Evolutionary conservation across 2,329 filamentous ascomycete species (phyloP), one percentile per base, ranked within the genome.

Genomic region (Mollisiaceae sp.): DNA sequence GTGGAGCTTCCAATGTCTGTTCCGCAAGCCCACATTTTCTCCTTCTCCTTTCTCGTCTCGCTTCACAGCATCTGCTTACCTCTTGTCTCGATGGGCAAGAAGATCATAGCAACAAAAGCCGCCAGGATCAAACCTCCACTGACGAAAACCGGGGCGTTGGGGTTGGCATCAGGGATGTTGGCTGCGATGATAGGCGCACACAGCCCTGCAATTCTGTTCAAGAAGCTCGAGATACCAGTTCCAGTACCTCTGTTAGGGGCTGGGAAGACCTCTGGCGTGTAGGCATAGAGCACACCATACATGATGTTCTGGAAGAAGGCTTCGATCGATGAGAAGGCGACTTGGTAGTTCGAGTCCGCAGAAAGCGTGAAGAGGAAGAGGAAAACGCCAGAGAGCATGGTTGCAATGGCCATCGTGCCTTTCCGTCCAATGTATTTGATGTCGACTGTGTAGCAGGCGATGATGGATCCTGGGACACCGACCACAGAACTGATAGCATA

Each of bases 401-500:
- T 91, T 5, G 88, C 87, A 66, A 86, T 80, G 41, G 89, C 88
- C 71, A 93, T 88, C 5, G 90, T 92, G 64, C 89, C 89, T 68
- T 87, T 89, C 41, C 90, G 88, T n/a, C 90, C 90, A 0, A 89
- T 82, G 20, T 86, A 89, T 20, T 82, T 82, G 67, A 87, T 82
- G 75, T 91, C 85, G 54, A 92, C 91, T 1, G 90, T 87, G 72
- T 86, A 91, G 66, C 89, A 90, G 18, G 89, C 92, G 11, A 94
- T 80, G 22, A 95, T 78, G 57, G 89, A 91, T 24, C 92, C 92
- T 0, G 92, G 92, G 1, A 95, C 87, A 45, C 92, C 92, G 57
- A 89, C 85, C 43, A 92, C 80, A 47, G 90, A 91, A 18, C 91
- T 92, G 76, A 96, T 93, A 76, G 89, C 89, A 76, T 93, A 94